Conservation (phyloP, 495 filamentous ascomycete genomes). For the Penicillium cosmopolitanum region DNA sequence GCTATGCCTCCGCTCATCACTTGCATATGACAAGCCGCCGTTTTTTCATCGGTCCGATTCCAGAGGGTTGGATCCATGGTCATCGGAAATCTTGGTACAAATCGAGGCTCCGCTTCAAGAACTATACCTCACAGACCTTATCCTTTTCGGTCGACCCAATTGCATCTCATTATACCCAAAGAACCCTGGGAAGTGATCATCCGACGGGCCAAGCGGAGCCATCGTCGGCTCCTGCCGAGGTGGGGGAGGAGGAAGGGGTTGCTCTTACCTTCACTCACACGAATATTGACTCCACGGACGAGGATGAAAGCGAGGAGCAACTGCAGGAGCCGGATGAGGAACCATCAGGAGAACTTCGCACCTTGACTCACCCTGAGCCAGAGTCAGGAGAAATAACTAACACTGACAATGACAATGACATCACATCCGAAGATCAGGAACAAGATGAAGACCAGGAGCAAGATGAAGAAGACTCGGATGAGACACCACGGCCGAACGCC, state of each 20-base stretch:
- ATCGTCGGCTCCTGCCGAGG: slow-evolving; percentile 20
- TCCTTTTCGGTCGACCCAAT: slow-evolving; percentile 57
- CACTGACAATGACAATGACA: slow-evolving; percentile 11
- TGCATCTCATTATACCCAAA: slow-evolving; percentile 42
- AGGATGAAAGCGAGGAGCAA: slow-evolving; percentile 20
- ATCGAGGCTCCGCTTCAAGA: slow-evolving; percentile 52
- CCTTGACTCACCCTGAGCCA: slow-evolving; percentile 20
- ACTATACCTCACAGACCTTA: slow-evolving; percentile 59
- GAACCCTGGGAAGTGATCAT: slow-evolving; percentile 37
- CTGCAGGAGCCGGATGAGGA: slow-evolving; percentile 25
- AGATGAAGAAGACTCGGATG: slow-evolving; percentile 9
- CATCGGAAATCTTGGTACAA: slow-evolving; percentile 68
- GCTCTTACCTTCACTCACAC: slow-evolving; percentile 28
- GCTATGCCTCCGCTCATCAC: slow-evolving; percentile 65
- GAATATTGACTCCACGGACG: slow-evolving; percentile 11
- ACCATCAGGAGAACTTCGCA: slow-evolving; percentile 24
- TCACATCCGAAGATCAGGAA: no score
- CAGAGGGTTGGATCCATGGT: slow-evolving; percentile 68
- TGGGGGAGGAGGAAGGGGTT: slow-evolving; percentile 24
- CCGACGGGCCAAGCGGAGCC: slow-evolving; percentile 38
- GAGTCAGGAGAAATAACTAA: slow-evolving; percentile 5
- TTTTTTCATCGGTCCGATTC: slow-evolving; percentile 71
- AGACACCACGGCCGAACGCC: slow-evolving; percentile 20
- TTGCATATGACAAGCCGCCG: slow-evolving; percentile 64
- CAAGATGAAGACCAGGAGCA: slow-evolving; percentile 10